A percentile compares a stretch with the other conserved stretches of the same genome.
Conservation (phyloP, 2,329 filamentous ascomycete species). For the Podosphaera aphanis region DNA sequence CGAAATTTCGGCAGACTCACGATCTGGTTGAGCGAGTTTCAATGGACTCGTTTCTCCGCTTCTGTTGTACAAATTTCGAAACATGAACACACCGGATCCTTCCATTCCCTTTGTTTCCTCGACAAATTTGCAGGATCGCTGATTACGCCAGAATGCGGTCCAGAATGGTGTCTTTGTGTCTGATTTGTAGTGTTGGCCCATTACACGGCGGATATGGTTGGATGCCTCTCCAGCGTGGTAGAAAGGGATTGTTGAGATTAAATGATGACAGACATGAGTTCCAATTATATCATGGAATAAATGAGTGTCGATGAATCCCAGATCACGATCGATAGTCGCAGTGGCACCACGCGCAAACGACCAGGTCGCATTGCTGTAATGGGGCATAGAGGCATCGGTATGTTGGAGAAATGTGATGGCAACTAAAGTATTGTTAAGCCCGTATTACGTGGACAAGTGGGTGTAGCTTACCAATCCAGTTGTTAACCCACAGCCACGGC, state of each 20-base stretch:
- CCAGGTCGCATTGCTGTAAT: conserved; percentile 36
- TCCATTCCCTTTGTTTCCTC: conserved; percentile 16
- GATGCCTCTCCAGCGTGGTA: conserved; percentile 37
- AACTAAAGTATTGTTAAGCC: conserved; percentile 20
- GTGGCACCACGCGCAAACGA: conserved; percentile 37
- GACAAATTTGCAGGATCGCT: conserved; percentile 16
- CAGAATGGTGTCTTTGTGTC: conserved; percentile 18
- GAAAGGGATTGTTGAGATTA: conserved; percentile 36
- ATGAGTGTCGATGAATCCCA: conserved; percentile 39
- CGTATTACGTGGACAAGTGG: conserved; percentile 2
- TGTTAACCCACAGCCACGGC: conserved; percentile 40
- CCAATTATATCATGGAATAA: conserved; percentile 44
- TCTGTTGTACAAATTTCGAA: conserved; percentile 13
- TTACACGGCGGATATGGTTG: conserved; percentile 29
- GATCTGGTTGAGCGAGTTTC: not conserved
- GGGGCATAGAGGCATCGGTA: conserved; percentile 31
- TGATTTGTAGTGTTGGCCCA: conserved; percentile 28
- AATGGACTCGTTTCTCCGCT: conserved; percentile 7
- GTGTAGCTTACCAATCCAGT: conserved; percentile 35
- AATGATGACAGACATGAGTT: conserved; percentile 38
- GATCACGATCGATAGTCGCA: conserved; percentile 39
- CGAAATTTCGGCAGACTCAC: not conserved
- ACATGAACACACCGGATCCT: conserved; percentile 16
- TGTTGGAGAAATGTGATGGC: conserved; percentile 58
- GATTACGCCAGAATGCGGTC: conserved; percentile 17